phyloP scores from a whole-genome alignment of 768 basidiomycete genomes.

The Cantharellus cinnabarinus region DNA sequence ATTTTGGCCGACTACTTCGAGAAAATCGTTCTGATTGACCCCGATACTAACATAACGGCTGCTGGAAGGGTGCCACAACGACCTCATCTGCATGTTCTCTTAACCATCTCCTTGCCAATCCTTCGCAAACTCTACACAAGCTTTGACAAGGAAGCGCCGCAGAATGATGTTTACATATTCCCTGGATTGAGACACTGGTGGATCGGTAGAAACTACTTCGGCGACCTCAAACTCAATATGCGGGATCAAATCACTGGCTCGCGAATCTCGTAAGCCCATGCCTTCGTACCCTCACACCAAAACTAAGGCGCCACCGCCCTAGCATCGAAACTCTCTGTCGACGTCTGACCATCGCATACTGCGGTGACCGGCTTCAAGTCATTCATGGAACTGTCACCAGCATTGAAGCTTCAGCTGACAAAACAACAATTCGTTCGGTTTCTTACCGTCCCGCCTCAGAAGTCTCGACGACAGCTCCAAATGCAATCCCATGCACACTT shows the following conservation, averaged over 20 bases:
- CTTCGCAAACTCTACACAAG: not conserved
- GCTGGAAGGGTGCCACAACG: not conserved
- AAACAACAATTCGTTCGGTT: not conserved
- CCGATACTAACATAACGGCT: not conserved
- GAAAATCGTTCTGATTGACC: not conserved
- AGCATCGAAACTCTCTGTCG: not conserved
- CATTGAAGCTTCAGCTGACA: not conserved
- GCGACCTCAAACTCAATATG: no score
- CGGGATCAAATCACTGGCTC: no score
- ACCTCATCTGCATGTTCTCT: not conserved
- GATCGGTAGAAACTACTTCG: not conserved
- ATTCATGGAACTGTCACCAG: not conserved
- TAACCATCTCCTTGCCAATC: not conserved
- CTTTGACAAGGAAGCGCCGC: not conserved
- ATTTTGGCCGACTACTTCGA: not conserved
- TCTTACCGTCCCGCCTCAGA: not conserved
- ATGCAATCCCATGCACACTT: not conserved
- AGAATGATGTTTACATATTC: not conserved
- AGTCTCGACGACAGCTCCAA: not conserved
- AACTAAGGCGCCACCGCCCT: not conserved
- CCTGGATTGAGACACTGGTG: not conserved
- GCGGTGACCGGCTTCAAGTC: not conserved
- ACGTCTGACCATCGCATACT: not conserved
- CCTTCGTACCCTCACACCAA: no score
- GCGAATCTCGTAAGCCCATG: no score